These are phyloP conservation scores for Podaxis sp. DNA, from an alignment of 768 basidiomycete species.

Conservation along the genomic window DNA sequence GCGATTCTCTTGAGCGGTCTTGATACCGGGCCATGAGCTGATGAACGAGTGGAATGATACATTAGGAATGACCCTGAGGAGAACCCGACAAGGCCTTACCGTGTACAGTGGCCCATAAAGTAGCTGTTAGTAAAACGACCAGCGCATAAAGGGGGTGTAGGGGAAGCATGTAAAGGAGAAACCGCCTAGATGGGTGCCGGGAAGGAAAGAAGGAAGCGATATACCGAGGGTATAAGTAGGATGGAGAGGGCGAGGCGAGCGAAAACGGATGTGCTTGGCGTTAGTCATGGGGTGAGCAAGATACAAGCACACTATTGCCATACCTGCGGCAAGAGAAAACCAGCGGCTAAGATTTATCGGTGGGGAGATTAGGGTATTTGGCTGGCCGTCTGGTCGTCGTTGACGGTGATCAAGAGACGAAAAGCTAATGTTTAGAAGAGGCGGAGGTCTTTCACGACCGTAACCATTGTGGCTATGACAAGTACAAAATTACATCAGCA, in stretches of 20 bases:
- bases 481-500: background rate
- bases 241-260: background rate
- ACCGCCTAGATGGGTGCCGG: constrained; percentile 22
- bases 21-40: constrained; percentile 46
- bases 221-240: constrained; percentile 9
- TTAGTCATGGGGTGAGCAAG: constrained; percentile 16
- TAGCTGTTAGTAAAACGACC: constrained; percentile 37
- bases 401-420: constrained; percentile 1
- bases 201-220: constrained; percentile 1
- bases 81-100: constrained; percentile 23
- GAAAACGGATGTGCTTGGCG: constrained; percentile 15
- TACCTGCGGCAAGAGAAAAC: constrained; percentile 8
- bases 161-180: constrained; percentile 30
- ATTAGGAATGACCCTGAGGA: background rate
- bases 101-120: constrained; percentile 19
- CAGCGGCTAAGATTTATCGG: background rate
- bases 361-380: background rate
- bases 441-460: background rate
- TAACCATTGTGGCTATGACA: background rate
- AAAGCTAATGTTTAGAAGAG: background rate
- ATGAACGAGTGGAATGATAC: background rate
- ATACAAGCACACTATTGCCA: background rate
- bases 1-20: constrained; percentile 45
- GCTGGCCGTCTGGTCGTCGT: background rate
- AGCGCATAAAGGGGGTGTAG: constrained; percentile 33